These are phyloP conservation scores for Naematelia aurantialba DNA, from an alignment of 768 basidiomycete genomes.

Conservation along the genomic window DNA sequence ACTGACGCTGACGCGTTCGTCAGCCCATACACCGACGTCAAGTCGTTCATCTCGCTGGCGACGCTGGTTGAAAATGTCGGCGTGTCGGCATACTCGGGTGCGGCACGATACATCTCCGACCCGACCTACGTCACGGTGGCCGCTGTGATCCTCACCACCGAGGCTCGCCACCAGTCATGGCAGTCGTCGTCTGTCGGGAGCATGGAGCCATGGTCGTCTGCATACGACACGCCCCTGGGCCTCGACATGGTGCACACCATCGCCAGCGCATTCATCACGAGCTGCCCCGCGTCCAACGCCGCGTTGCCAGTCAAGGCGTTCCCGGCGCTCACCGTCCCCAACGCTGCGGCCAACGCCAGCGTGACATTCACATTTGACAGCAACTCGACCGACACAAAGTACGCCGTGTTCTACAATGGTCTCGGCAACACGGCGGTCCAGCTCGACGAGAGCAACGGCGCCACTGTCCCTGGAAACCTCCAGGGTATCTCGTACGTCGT, in stretches of 20 bases:
- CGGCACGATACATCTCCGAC: conserved; percentile 55
- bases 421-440: conserved; percentile 25
- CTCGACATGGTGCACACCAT: conserved; percentile 57
- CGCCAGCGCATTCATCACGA: conserved; percentile 55
- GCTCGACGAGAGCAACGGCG: conserved; percentile 27
- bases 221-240: conserved; percentile 58
- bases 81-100: conserved; percentile 62
- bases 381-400: conserved; percentile 39
- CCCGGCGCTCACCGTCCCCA: conserved; percentile 52
- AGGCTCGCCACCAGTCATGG: conserved; percentile 65
- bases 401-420: conserved; percentile 40
- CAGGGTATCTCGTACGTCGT: conserved; percentile 38
- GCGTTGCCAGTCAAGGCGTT: conserved; percentile 57
- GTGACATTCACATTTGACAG: conserved; percentile 57
- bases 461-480: conserved; percentile 32
- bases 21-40: conserved; percentile 55
- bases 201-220: conserved; percentile 44
- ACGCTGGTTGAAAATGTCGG: conserved; percentile 59
- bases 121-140: conserved; percentile 55
- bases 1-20: not conserved
- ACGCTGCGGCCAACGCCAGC: conserved; percentile 49
- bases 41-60: conserved; percentile 57
- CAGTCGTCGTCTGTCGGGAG: conserved; percentile 56
- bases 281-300: conserved; percentile 59
- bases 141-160: conserved; percentile 61